Base-by-base conservation (phyloP, 495 filamentous ascomycete genomes). In the Tuber indicum region DNA sequence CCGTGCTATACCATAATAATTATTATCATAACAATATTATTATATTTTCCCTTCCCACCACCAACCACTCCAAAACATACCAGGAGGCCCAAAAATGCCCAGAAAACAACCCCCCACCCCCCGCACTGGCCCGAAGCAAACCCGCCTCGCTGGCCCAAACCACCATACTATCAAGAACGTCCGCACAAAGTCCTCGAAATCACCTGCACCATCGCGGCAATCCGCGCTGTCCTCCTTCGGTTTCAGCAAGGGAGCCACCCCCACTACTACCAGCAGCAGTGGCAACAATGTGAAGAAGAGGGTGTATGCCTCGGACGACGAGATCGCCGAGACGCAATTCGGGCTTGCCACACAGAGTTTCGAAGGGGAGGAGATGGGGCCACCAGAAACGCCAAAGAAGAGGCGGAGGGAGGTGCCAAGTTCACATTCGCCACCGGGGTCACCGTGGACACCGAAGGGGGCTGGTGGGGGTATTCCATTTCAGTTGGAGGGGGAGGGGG, bases 341-440 rank as follows among this genome's bases (percentile, higher is more conserved):
- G 73, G 49, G 36, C 69, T 78, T 4, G 62, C 73, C 36, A 77
- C 73, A 5, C 79, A 81, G 19, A 76, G 89, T 86, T 84, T 89
- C 86, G 82, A 82, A 21, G 82, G 79, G 36, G 32, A 21, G n/a
- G 32, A 49, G n/a, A 62, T 74, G 32, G n/a, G 45, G 58, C 52
- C 23, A 17, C 78, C 78, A 44, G 52, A 74, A 7, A 81, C 80
- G 12, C 80, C 80, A 1, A 81, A 82, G 69, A 70, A 71, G 62
- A 66, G 47, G 42, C 42, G 71, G 0, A 26, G 46, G 2, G 80
- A 81, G 41, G 52, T 81, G 6, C 80, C 80, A 23, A 80, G 80
- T 72, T 81, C 80, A 19, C 77, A 79, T 47, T 81, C 80, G 9
- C 80, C 80, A 14, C 80, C 80, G 39, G 26, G 70, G 52, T 82